phyloP scores from a whole-genome alignment of 208 protist species.

The Borovskyia barvae region DNA sequence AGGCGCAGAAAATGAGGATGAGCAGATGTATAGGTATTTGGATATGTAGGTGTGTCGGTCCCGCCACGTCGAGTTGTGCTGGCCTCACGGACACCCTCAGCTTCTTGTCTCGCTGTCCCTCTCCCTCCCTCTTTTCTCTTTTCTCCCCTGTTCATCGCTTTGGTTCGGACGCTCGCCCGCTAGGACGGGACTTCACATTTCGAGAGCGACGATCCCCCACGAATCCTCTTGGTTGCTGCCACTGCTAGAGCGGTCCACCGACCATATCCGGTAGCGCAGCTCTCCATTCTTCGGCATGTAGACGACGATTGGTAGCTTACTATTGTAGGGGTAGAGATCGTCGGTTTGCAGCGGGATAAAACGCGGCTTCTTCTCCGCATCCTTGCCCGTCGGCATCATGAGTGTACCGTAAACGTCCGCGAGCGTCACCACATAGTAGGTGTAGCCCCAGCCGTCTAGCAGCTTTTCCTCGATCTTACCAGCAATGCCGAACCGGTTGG shows the following conservation, averaged over 20 bases:
- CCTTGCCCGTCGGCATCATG: constrained; percentile 38
- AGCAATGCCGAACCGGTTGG: constrained; percentile 38
- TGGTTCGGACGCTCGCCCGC: no score
- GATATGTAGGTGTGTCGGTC: no score
- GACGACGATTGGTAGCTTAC: constrained; percentile 55
- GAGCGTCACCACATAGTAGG: constrained; percentile 29
- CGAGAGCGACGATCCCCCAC: no score
- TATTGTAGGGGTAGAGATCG: constrained; percentile 45
- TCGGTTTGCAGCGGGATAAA: constrained; percentile 25
- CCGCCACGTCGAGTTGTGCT: no score
- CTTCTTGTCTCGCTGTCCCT: no score
- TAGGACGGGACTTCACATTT: no score
- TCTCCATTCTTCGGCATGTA: constrained; percentile 42
- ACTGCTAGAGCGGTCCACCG: neutral
- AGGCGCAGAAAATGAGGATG: no score
- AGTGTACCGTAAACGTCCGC: constrained; percentile 9
- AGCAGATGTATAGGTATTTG: no score
- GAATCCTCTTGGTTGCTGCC: no score
- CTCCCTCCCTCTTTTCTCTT: no score
- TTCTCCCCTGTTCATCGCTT: no score
- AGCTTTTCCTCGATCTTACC: constrained; percentile 50
- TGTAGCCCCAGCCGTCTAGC: constrained; percentile 64
- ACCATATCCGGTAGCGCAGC: constrained; percentile 60
- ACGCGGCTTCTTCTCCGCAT: constrained; percentile 24
- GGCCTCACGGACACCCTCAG: no score